These are phyloP conservation scores for Citrus reticulata DNA, from an alignment of 345 rosid genomes.

Conservation along the genomic window DNA sequence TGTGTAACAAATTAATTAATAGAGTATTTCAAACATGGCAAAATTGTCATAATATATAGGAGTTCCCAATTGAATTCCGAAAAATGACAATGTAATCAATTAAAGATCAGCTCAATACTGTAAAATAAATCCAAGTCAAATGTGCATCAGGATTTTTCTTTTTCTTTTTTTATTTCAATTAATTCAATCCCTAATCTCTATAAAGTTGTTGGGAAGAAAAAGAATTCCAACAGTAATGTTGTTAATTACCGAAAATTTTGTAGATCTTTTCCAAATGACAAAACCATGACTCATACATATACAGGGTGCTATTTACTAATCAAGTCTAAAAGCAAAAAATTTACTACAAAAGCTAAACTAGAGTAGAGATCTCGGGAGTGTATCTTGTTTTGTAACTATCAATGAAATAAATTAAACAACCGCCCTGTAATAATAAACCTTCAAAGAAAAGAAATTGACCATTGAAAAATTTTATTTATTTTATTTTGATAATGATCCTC, in stretches of 20 bases:
- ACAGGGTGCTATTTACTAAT: neutral
- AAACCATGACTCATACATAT: neutral
- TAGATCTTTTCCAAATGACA: no score
- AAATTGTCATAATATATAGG: neutral
- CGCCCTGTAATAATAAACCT: neutral
- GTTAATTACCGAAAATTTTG: no score
- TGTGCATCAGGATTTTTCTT: no score
- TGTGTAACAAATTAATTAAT: no score
- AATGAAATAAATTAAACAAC: neutral
- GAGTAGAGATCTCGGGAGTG: neutral
- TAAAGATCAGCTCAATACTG: neutral
- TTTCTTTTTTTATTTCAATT: no score
- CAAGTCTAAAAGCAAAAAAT: neutral
- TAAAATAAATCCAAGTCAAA: no score
- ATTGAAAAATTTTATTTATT: neutral
- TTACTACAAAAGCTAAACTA: neutral
- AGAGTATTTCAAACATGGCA: neutral
- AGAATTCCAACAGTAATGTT: neutral
- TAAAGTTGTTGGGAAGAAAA: neutral
- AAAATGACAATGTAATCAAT: neutral
- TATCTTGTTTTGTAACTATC: neutral
- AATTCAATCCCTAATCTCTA: neutral
- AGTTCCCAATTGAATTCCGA: neutral
- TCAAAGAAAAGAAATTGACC: neutral
- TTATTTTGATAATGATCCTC: neutral